Evolutionary conservation across 371 early-diverging fungal species (phyloP), one percentile per base, ranked within the genome.

Genomic region (Agmasoma carcini): DNA sequence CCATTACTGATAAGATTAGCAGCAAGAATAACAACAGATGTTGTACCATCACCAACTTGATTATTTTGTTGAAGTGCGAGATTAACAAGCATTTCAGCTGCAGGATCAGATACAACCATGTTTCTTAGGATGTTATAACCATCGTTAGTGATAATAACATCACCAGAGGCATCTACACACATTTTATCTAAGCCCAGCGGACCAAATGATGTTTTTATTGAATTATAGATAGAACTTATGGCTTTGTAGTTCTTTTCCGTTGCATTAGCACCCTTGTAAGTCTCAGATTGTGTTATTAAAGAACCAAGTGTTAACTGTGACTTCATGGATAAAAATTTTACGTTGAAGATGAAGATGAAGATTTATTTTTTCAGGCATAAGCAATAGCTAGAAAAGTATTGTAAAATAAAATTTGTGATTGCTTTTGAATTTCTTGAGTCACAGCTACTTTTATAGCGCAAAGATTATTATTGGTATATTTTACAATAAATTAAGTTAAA

Each of bases 101-200:
- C 90, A 15, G 97, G 94, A 74, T 96, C 95, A 69, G 89, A 90
- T 4, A 93, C 87, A 65, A 93, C 88, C 52, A 99, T 80, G 50
- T 90, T 82, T 58, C 83, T 81, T 60, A 96, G 80, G 71, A 99
- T 97, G 2, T 97, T 97, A 2, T 97, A 97, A 26, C 99, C 99
- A 80, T 99, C 99, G 73, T 99, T 99, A 19, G 94, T 92, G 65
- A 96, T 94, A 17, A 90, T 88, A 38, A 95, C 91, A 77, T 91
- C 89, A 48, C 97, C 97, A 78, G 92, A 88, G 65, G 90, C 90
- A 73, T 94, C 94, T 19, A 99, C 90, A 63, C 94, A 79, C 97
- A 99, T 97, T 79, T 99, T 99, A 79, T 99, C 99, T 53, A 99
- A 80, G 14, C 99, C 99, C 48, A 95, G 90, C 15, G 99, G 95